Evolutionary conservation across 2,329 filamentous ascomycete genomes (phyloP), one percentile per base, ranked within the genome.

Genomic region (Pseudogymnoascus sp.): DNA sequence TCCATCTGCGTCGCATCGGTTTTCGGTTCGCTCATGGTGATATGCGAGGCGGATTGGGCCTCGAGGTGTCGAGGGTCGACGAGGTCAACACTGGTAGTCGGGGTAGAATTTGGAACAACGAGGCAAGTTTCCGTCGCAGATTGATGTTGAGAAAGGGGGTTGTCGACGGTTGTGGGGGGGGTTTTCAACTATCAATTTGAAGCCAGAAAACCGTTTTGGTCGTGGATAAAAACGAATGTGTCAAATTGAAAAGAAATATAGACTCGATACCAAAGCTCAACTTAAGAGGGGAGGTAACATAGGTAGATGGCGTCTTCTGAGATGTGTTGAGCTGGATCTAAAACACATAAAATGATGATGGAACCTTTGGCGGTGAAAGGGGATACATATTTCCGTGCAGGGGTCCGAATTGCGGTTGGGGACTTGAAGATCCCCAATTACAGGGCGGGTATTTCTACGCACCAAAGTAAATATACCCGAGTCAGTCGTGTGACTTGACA

Each of bases 271-370:
- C 35, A 56, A 56, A 33, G 50, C 16, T 56, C 50, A 56, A 56
- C 28, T 35, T 28, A 56, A 56, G 8, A 56, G 6, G 50, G 50
- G 28, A 56, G 50, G 28, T 22, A 56, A 56, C 50, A 56, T 56
- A 56, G 28, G 50, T 33, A 56, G 50, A 56, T 56, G 50, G 28
- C 28, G 50, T n/a, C 50, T 56, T 56, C 50, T 56, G 50, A 56
- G 50, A 56, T 56, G 50, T 33, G 28, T 33, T 56, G 50, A 56
- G 50, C 28, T 6, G 50, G 6, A 56, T 56, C 50, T 56, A 56
- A 56, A 56, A 56, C 50, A 56, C 50, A 56, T 56, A 56, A 56
- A 56, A 56, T 56, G 50, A 56, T 35, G 50, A 56, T 56, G 50
- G 50, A 33, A 56, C 50, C 28, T 56, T 22, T 33, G 28, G 50